Base-by-base conservation (phyloP, 1,139 yeast genomes). In the Ogataea hybrid region DNA sequence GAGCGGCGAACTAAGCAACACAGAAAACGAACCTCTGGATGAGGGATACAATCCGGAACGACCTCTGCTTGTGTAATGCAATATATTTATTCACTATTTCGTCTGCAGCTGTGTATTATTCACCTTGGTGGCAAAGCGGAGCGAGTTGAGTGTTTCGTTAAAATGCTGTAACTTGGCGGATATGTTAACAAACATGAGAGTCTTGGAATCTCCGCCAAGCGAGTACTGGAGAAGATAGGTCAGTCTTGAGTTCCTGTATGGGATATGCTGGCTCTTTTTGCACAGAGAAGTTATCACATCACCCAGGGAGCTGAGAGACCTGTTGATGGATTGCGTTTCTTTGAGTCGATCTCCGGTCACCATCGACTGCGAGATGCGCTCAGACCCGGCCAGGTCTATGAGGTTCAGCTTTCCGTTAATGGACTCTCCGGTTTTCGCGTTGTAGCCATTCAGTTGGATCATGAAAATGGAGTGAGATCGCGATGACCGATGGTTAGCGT, bases 331-430 rank as follows among this genome's bases (percentile, higher is more conserved):
- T 57, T 85, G 95, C 0, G 98, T 90, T 62, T 92, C 98, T 51
- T 77, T 78, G 20, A 92, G 66, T 35, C 97, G 65, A 10, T 84
- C 88, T 0, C 97, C 97, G 3, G 77, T 75, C 0, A 79, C 95
- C 54, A 82, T 86, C 0, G 95, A 84, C 17, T 76, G 74, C 11
- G 81, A 63, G n/a, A 90, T 68, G 44, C 97, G 70, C 64, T 92
- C 99, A 12, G 94, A 84, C 0, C 97, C 96, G 0, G 97, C 97
- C 49, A 89, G 70, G 65, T 89, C 96, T 3, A 88, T 95, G 30
- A 89, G 67, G 57, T 87, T 86, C 58, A 89, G 72, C 51, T 82
- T 75, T 2, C 96, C 96, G 15, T 69, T 63, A 18, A 81, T 67
- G 1, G 45, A 46, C 32, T 75, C 74, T 0, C 78, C 78, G 0